Evolutionary conservation across 2,329 filamentous ascomycete genomes (phyloP).

Genomic region (Alternaria tenuissima): DNA sequence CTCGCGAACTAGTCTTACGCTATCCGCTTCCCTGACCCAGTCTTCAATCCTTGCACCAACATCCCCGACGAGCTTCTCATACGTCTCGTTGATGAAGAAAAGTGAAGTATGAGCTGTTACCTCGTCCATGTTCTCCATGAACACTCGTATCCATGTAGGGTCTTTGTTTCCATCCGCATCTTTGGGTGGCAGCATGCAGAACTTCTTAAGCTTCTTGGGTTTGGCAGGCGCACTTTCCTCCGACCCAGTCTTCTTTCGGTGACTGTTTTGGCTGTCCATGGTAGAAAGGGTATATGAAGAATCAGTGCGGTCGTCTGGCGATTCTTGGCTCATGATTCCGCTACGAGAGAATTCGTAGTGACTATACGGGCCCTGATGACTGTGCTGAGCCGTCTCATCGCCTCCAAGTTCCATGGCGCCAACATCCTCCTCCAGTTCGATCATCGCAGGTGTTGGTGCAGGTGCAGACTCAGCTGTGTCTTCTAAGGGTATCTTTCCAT

Average conservation of each 20-base stretch:
- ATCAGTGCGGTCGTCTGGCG: conserved; percentile 32
- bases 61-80: conserved; percentile 79
- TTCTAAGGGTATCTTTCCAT: conserved; percentile 19
- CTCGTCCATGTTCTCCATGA: conserved; percentile 85
- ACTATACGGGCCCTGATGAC: conserved; percentile 27
- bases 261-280: conserved; percentile 23
- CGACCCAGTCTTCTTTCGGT: not conserved
- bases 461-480: conserved; percentile 5
- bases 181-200: conserved; percentile 75
- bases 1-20: conserved; percentile 32
- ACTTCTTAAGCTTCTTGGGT: conserved; percentile 71
- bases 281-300: conserved; percentile 34
- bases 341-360: conserved; percentile 45
- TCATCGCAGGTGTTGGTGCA: conserved; percentile 10
- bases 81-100: conserved; percentile 77
- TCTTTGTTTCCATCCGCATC: conserved; percentile 67
- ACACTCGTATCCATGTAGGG: conserved; percentile 77
- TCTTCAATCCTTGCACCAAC: conserved; percentile 70
- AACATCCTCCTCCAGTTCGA: conserved; percentile 30
- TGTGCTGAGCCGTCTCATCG: conserved; percentile 1
- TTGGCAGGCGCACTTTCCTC: conserved; percentile 35
- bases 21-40: conserved; percentile 73
- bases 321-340: conserved; percentile 37
- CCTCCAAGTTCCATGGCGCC: conserved; percentile 31
- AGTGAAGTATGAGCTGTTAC: conserved; percentile 85